A percentile compares a stretch with the other conserved stretches of the same genome.
phyloP scores from a whole-genome alignment of 2,329 filamentous ascomycete species.

The Colletotrichum limetticola region DNA sequence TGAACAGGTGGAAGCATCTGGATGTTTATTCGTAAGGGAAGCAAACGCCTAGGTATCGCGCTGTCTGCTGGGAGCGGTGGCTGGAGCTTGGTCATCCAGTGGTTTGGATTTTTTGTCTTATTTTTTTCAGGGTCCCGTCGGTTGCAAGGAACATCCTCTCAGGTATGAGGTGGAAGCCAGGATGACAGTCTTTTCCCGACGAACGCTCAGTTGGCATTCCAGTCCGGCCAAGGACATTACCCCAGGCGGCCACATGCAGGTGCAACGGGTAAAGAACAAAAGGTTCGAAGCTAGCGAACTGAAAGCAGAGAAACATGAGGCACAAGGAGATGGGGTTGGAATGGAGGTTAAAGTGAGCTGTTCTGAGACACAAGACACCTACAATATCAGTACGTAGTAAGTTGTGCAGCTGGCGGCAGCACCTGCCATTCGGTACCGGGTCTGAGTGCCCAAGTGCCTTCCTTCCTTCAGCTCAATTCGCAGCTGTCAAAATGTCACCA shows the following conservation, averaged over 20 bases:
- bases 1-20: neutral
- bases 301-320: neutral
- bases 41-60: neutral
- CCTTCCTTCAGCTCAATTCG: neutral
- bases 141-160: constrained; percentile 29
- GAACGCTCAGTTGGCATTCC: constrained; percentile 3
- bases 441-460: neutral
- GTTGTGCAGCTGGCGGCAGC: neutral
- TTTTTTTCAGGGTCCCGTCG: constrained; percentile 26
- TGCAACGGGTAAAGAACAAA: neutral
- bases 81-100: constrained; percentile 11
- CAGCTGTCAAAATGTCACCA: constrained; percentile 25
- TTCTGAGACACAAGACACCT: neutral
- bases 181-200: constrained; percentile 7
- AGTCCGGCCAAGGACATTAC: neutral
- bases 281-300: neutral
- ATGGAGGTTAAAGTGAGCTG: neutral
- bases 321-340: neutral
- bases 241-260: neutral
- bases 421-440: constrained; percentile 14
- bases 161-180: constrained; percentile 8
- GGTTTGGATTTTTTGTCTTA: neutral
- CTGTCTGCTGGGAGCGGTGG: constrained; percentile 4
- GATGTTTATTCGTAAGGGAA: neutral
- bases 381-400: too few relatives aligned